A percentile compares a stretch with the other conserved stretches of the same genome.
Evolutionary conservation across 2,329 filamentous ascomycete species (phyloP).

Genomic region (Helminthosporium solani): DNA sequence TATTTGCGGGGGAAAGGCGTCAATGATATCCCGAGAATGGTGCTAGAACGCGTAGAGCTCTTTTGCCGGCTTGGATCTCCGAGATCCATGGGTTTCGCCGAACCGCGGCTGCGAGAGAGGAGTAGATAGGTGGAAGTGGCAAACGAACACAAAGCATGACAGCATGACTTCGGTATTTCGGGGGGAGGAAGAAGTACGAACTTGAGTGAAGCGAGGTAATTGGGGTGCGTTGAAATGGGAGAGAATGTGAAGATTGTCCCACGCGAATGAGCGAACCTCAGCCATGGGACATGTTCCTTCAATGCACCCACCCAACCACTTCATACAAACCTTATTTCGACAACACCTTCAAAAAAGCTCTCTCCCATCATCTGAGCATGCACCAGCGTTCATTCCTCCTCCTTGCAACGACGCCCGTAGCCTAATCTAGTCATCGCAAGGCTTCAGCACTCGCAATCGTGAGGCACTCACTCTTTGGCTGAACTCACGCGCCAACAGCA

Average conservation of each 20-base stretch:
- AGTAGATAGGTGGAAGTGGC: constrained; percentile 13
- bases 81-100: constrained; percentile 5
- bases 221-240: too few relatives aligned
- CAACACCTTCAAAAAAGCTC: constrained; percentile 2
- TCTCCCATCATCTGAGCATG: neutral
- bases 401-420: too few relatives aligned
- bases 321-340: constrained; percentile 9
- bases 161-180: neutral
- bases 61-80: constrained; percentile 20
- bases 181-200: neutral
- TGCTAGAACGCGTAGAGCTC: constrained; percentile 11
- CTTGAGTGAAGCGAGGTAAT: too few relatives aligned
- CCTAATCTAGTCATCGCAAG: too few relatives aligned
- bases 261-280: constrained; percentile 9
- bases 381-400: too few relatives aligned
- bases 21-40: constrained; percentile 18
- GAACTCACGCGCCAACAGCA: too few relatives aligned
- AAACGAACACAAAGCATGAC: neutral
- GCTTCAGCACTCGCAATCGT: too few relatives aligned
- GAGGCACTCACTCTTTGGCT: too few relatives aligned
- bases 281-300: constrained; percentile 2
- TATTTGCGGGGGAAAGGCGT: constrained; percentile 20
- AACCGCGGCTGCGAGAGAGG: constrained; percentile 5
- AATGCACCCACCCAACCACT: constrained; percentile 1
- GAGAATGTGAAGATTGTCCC: neutral